Evolutionary conservation across 495 filamentous ascomycete species (phyloP).

Genomic region (Penicillium coffeae): DNA sequence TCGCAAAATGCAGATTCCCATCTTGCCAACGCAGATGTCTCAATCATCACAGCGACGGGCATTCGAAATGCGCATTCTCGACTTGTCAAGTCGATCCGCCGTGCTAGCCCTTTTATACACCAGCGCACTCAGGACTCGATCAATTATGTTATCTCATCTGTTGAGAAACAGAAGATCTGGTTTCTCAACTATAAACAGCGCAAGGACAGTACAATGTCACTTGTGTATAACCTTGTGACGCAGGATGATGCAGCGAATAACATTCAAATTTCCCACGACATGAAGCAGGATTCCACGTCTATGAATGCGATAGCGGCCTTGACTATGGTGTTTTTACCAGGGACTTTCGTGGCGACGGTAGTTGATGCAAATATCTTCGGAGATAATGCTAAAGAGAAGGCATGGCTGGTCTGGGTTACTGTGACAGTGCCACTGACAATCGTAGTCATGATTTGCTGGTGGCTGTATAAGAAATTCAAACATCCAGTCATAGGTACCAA

Average conservation of each 20-base stretch:
- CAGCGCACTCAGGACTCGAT: constrained; percentile 8
- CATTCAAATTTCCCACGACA: constrained; percentile 35
- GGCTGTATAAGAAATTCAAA: constrained; percentile 4
- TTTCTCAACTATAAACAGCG: constrained; percentile 14
- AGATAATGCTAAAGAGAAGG: neutral
- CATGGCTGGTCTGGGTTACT: constrained; percentile 5
- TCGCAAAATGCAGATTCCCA: constrained; percentile 13
- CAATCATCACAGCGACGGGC: constrained; percentile 9
- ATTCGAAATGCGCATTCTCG: constrained; percentile 5
- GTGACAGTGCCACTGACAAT: constrained; percentile 9
- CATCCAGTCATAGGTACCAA: neutral
- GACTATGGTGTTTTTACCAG: constrained; percentile 53
- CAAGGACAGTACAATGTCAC: constrained; percentile 10
- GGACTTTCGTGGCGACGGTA: constrained; percentile 33
- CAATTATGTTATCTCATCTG: constrained; percentile 7
- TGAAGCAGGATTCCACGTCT: constrained; percentile 41
- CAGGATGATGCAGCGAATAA: constrained; percentile 14
- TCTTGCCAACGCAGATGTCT: constrained; percentile 11
- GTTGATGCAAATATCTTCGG: constrained; percentile 8
- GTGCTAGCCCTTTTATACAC: constrained; percentile 4
- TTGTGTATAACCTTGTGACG: constrained; percentile 14
- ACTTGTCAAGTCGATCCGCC: neutral
- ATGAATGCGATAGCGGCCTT: constrained; percentile 53
- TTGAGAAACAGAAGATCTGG: constrained; percentile 15
- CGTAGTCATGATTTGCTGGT: constrained; percentile 10